Base-by-base conservation (phyloP, 306 rosid genomes). In the Fragaria ananassa region DNA sequence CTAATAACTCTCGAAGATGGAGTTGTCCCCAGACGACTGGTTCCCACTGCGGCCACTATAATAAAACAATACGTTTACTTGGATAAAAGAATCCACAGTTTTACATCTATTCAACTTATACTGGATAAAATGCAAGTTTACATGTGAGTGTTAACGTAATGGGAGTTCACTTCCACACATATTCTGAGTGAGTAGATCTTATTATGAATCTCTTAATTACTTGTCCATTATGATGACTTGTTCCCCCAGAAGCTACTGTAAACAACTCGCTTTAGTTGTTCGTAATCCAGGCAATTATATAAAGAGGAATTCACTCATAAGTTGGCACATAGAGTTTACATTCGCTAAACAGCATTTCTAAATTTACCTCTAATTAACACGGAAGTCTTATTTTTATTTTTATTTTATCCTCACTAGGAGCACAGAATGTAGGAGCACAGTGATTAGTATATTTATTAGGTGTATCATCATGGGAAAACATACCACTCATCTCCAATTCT, bases 1-100 rank as follows among this genome's bases (percentile, higher is more conserved):
- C 64, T 46, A 54, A 44, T 64, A 45, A 75, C 39, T 68, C 87
- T 75, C 65, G 80, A 44, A 76, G 77, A 82, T 42, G 45, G 34
- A 75, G 49, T 57, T 37, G 67, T 10, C 19, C 74, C 60, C 49
- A n/a, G 50, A 67, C 62, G 68, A 77, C 63, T 37, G 71, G 15
- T 37, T 8, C 39, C 68, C 47, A 47, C 56, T 35, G 39, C 2
- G 39, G 39, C 39, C 39, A 35, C 39, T 58, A 68, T 25, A 58
- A 57, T 73, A 21, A 39, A 73, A 73, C 54, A 41, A 23, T n/a
- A 23, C 4, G 23, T 34, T 39, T 6, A 62, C 21, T 29, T 1
- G 31, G 44, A 13, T 39, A 5, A 2, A 62, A 75, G 3, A 29
- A 29, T 29, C 31, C 31, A 57, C 31, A 29, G 63, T 57, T 23